phyloP scores from a whole-genome alignment of 2,329 filamentous ascomycete species.

The Talaromyces sp. region DNA sequence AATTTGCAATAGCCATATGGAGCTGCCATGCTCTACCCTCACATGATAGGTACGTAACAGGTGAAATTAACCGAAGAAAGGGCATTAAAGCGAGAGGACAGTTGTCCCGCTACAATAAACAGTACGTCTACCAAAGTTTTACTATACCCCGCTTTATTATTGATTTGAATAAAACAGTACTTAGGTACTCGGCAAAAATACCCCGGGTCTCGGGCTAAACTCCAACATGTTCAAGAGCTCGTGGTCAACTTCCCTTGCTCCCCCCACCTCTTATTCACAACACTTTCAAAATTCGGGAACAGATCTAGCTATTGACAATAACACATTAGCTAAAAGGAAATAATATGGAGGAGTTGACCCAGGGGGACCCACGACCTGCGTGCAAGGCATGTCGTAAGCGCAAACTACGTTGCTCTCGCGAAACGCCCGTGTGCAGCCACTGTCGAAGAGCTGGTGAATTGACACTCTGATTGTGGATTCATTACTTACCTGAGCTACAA shows the following conservation, averaged over 20 bases:
- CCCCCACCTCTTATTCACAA: background rate
- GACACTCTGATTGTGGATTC: background rate
- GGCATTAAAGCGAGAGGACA: background rate
- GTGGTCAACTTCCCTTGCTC: background rate
- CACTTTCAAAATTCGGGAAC: background rate
- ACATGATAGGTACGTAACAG: background rate
- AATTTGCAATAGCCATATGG: background rate
- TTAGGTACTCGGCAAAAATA: background rate
- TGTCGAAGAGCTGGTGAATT: conserved; percentile 6
- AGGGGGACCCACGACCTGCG: conserved; percentile 4
- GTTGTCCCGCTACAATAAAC: background rate
- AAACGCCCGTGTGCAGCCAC: conserved; percentile 16
- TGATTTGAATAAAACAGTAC: background rate
- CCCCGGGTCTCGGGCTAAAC: background rate
- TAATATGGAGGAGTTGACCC: background rate
- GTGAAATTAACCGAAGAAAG: background rate
- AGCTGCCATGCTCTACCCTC: background rate
- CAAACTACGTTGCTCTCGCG: conserved; percentile 19
- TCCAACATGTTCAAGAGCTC: background rate
- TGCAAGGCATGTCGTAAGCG: conserved; percentile 19
- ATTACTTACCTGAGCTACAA: background rate
- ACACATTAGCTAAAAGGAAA: background rate
- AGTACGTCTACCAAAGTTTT: background rate
- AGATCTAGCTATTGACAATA: background rate
- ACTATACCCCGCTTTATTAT: background rate